A percentile compares a stretch with the other conserved stretches of the same genome.
Conservation (phyloP, 208 protist species). For the Trypanosoma lewisi region DNA sequence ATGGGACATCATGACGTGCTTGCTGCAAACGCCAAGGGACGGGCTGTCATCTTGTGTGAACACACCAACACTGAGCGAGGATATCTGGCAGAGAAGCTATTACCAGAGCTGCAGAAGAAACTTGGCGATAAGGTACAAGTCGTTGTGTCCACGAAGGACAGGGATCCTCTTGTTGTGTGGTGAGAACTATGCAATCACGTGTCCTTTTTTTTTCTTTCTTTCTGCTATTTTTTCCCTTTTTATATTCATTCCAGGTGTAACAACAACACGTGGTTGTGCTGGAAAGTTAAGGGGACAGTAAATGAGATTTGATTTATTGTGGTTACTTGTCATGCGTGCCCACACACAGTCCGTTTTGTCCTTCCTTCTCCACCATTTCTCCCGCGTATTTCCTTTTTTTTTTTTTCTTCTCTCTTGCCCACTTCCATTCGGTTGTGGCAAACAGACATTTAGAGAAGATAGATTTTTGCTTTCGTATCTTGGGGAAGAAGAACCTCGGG, state of each 20-base stretch:
- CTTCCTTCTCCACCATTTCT: too few relatives aligned
- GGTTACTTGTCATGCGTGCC: too few relatives aligned
- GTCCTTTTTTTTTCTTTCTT: constrained; percentile 1
- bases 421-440: constrained; percentile 3
- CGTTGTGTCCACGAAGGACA: constrained; percentile 56
- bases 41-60: constrained; percentile 87
- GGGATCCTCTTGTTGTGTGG: constrained; percentile 76
- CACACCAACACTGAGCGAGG: constrained; percentile 93
- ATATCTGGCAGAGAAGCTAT: constrained; percentile 60
- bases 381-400: constrained; percentile 17
- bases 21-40: constrained; percentile 64
- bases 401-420: not conserved
- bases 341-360: too few relatives aligned
- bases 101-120: constrained; percentile 34
- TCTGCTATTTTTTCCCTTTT: not conserved
- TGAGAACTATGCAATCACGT: constrained; percentile 11
- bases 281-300: too few relatives aligned
- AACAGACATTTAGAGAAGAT: constrained; percentile 1
- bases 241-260: too few relatives aligned
- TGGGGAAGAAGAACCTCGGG: not conserved
- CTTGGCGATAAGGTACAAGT: constrained; percentile 55
- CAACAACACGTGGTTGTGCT: too few relatives aligned
- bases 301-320: too few relatives aligned
- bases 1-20: constrained; percentile 94
- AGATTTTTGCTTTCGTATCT: not conserved